These are phyloP conservation scores for Penicillium glabrum DNA, from an alignment of 2,329 filamentous ascomycete genomes.

Conservation along the genomic window DNA sequence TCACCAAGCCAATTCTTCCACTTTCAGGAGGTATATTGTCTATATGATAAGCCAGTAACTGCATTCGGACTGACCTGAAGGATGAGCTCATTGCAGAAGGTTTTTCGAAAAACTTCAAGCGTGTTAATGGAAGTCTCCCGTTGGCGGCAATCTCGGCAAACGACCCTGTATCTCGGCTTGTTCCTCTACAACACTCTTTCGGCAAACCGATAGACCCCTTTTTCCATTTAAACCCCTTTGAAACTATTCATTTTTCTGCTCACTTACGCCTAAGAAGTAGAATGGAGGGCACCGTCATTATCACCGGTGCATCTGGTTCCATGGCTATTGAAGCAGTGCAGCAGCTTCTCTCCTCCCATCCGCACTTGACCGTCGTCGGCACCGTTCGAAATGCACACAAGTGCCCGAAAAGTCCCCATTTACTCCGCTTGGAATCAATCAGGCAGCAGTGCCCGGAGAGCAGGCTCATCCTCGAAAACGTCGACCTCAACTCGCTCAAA, in stretches of 20 bases:
- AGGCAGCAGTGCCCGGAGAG: not conserved
- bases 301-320: slow-evolving; percentile 10
- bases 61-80: fast-evolving
- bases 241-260: not conserved
- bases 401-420: not conserved
- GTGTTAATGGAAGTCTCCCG: not conserved
- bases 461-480: not conserved
- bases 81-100: fast-evolving
- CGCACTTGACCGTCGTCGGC: not conserved
- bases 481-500: not conserved
- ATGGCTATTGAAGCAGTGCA: slow-evolving; percentile 6
- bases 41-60: too few relatives aligned
- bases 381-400: slow-evolving; percentile 2
- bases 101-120: not conserved
- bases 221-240: not conserved
- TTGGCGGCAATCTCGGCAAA: not conserved
- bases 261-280: not conserved
- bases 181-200: not conserved
- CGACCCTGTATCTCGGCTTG: not conserved
- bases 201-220: not conserved
- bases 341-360: slow-evolving; percentile 1
- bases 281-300: slow-evolving; percentile 3
- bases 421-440: not conserved
- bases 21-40: too few relatives aligned
- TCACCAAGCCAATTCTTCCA: too few relatives aligned